Conservation (phyloP, 73 alveolate genomes). For the Diophrys sp. region DNA sequence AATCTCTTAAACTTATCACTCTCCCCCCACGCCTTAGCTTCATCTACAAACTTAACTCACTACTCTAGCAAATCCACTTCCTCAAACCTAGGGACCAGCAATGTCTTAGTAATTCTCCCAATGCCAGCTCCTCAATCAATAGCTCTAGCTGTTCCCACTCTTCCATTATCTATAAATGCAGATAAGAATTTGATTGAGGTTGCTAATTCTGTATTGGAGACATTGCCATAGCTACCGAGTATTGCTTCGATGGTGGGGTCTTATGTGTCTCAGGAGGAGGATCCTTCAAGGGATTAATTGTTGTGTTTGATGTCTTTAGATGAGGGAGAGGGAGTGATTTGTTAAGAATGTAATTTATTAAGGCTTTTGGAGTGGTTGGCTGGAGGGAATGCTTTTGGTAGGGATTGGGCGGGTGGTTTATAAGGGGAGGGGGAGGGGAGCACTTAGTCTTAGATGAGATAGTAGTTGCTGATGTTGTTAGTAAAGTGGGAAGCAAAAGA, state of each 20-base stretch:
- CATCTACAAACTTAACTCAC: constrained; percentile 41
- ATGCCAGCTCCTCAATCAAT: constrained; percentile 84
- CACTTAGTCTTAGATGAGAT: no score
- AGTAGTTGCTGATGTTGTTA: no score
- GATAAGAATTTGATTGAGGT: constrained; percentile 41
- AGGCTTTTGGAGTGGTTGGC: no score
- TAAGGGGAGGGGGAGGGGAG: no score
- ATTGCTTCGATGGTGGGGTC: constrained; percentile 61
- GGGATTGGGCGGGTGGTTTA: no score
- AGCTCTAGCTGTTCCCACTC: constrained; percentile 44
- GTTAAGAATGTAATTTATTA: no score
- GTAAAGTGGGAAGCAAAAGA: no score
- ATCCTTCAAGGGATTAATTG: no score
- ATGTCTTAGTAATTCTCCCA: constrained; percentile 70
- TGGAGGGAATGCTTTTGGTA: no score
- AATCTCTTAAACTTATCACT: constrained; percentile 40
- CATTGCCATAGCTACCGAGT: constrained; percentile 65
- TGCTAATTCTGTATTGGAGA: constrained; percentile 51
- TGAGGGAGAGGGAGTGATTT: no score
- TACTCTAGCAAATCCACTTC: constrained; percentile 69
- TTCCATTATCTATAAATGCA: constrained; percentile 11
- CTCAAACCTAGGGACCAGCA: constrained; percentile 55
- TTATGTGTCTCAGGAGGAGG: constrained; percentile 59
- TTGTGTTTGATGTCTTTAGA: no score
- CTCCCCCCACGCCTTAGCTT: constrained; percentile 47